Percentiles rank a stretch among this genome's conserved stretches.
Evolutionary conservation across 2,329 filamentous ascomycete genomes (phyloP).

Genomic region (Bipolaris zeicola): DNA sequence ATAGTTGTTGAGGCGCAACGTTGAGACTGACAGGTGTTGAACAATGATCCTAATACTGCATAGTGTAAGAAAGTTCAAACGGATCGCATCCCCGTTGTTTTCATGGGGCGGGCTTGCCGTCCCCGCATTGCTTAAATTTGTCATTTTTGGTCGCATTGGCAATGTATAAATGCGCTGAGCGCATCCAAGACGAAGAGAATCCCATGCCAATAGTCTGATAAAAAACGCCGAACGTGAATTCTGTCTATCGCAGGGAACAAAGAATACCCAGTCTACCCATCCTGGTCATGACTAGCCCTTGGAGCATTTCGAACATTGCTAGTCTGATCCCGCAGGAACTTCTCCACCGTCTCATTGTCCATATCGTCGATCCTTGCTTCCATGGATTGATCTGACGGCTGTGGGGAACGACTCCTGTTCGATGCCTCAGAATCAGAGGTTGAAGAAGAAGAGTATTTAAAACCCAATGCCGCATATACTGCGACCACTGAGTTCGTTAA

Average conservation of each 20-base stretch:
- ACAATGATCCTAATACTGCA: neutral
- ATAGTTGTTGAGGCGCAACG: neutral
- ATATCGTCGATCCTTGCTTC: slow-evolving; percentile 32
- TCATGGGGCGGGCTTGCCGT: neutral
- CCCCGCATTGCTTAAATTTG: neutral
- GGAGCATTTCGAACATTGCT: slow-evolving; percentile 19
- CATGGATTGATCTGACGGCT: slow-evolving; percentile 11
- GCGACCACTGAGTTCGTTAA: slow-evolving; percentile 38
- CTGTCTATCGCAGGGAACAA: neutral
- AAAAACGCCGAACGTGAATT: neutral
- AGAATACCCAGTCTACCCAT: neutral
- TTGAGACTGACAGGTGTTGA: neutral
- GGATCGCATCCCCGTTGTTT: neutral
- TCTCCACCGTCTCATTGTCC: slow-evolving; percentile 31
- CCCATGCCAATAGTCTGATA: neutral
- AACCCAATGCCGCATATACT: slow-evolving; percentile 38
- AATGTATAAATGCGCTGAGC: neutral
- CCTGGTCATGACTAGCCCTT: neutral
- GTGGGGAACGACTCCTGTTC: slow-evolving; percentile 5
- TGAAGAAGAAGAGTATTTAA: slow-evolving; percentile 37
- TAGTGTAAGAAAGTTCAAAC: neutral
- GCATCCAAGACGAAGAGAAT: neutral
- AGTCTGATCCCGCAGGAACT: slow-evolving; percentile 23
- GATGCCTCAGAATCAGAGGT: slow-evolving; percentile 11
- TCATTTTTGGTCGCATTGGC: neutral